Base-by-base conservation (phyloP, 805 yeast species). In the Cyberlindnera subsufficiens region DNA sequence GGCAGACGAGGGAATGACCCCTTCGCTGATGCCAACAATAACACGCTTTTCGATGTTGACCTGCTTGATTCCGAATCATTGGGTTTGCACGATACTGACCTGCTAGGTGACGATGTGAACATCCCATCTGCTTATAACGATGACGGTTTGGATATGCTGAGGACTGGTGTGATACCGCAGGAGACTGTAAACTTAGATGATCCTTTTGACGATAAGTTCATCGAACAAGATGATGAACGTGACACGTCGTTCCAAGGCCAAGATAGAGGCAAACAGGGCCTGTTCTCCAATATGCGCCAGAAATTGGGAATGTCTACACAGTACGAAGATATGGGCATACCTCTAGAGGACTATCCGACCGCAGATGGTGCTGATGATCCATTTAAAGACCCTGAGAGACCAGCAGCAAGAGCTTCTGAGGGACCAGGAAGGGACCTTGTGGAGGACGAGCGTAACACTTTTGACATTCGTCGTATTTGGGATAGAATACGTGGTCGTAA, bases 1-100 rank as follows among this genome's bases (percentile, higher is more conserved):
- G 27, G 27, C 27, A 22, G 13, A 22, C 22, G 22, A 11, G 14
- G 18, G 18, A 16, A n/a, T 2, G 42, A 43, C 32, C 14, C 22
- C 31, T 14, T 30, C 10, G 33, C 7, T 2, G 20, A 30, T 11
- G 29, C 35, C 27, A 40, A 33, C 34, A 38, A 32, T 11, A 60
- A 64, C 43, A 63, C 71, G 30, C 52, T 68, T 19, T 68, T 67
- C 41, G 73, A 68, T 47, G 59, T 68, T 17, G 72, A 67, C 45
- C 55, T 68, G 38, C 49, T 66, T 53, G 43, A 32, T 16, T 15
- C 39, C 15, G 29, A 15, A 15, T 27, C 39, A 37, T 16, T 16
- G 19, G 17, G 39, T 46, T 30, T 42, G 45, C 15, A 35, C 30
- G 37, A 52, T 1, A 42, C 32, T 7, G 56, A 55, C 30, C 37